Evolutionary conservation across 192 early-diverging fungal genomes (phyloP), one percentile per base, ranked within the genome.

Genomic region (Mortierella alpina): DNA sequence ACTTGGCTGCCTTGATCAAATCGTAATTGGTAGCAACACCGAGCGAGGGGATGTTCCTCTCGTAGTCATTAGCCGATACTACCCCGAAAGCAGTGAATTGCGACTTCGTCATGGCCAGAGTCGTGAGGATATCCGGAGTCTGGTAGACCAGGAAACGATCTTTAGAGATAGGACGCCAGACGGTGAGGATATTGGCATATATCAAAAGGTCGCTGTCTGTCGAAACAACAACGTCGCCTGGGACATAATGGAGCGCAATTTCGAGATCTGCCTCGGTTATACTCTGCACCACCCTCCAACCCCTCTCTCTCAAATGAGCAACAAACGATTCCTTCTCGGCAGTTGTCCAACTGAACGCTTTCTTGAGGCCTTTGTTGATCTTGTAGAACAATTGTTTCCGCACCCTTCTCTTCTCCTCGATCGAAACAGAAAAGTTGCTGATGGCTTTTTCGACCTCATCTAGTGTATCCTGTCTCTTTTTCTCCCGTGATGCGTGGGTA

Each of bases 261-360:
- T 44, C 61, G 17, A 72, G 20, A 40, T 72, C 70, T n/a, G 70
- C 70, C 44, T 72, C 70, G 7, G 53, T 56, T 7, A 20, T 20
- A 22, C 70, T 48, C 13, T 17, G 14, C 42, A 4, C 5, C 7
- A 63, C 52, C 1, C 2, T 47, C 61, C 60, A 72, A 10, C 68
- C 68, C 5, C 10, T 7, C 17, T 39, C 7, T 31, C 7, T 7
- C 58, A 60, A 51, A 18, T 70, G 52, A 4, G 7, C 7, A 20
- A 42, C 5, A 20, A 59, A 70, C 6, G 46, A 7, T 17, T 39
- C 12, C 2, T 49, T 45, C 4, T 11, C 44, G 3, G 46, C 5
- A 0, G 44, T n/a, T 4, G 58, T 20, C 68, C 58, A 70, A n/a
- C 60, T 40, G 49, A 52, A 70, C 3, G 55, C 17, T 4, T 53